phyloP scores from a whole-genome alignment of 1,284 basidiomycete genomes.

The Neolentinus lepideus region DNA sequence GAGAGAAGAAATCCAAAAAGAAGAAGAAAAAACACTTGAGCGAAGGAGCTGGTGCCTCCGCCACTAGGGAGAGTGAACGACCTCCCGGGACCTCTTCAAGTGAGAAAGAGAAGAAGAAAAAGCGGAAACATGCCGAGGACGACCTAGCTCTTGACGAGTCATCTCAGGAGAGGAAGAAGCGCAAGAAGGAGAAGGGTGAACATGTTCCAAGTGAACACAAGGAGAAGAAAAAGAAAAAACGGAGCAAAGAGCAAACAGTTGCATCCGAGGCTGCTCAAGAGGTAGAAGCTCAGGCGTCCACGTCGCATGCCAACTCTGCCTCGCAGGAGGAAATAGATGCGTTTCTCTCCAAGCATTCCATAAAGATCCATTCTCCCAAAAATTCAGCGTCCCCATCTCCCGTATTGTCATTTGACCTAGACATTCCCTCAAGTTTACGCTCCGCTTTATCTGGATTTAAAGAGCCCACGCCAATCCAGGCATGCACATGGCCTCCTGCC shows the following conservation, averaged over 20 bases:
- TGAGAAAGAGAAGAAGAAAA: slow-evolving; percentile 6
- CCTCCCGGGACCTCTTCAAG: slow-evolving; percentile 3
- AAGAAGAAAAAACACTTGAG: slow-evolving; percentile 13
- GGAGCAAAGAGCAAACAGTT: slow-evolving; percentile 7
- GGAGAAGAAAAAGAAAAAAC: slow-evolving; percentile 19
- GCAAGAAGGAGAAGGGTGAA: slow-evolving; percentile 17
- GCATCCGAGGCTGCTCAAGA: slow-evolving; percentile 5
- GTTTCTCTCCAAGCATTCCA: slow-evolving; percentile 67
- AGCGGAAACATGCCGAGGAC: slow-evolving; percentile 3
- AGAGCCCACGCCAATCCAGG: slow-evolving; percentile 93
- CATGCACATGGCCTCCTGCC: slow-evolving; percentile 91
- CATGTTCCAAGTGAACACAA: slow-evolving; percentile 6
- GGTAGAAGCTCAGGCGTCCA: slow-evolving; percentile 7
- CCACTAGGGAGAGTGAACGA: background rate
- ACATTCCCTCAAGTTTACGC: slow-evolving; percentile 58
- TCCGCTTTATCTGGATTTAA: slow-evolving; percentile 68
- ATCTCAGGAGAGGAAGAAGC: slow-evolving; percentile 20
- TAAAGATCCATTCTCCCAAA: slow-evolving; percentile 61
- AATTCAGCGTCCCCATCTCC: slow-evolving; percentile 47
- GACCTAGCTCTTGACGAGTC: background rate
- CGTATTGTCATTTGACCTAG: slow-evolving; percentile 73
- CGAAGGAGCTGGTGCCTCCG: slow-evolving; percentile 7
- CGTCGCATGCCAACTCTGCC: slow-evolving; percentile 8
- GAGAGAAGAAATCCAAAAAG: slow-evolving; percentile 19
- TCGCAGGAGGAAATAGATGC: slow-evolving; percentile 40